Evolutionary conservation across 208 protist genomes (phyloP), one percentile per base, ranked within the genome.

Genomic region (Spongospora subterranea): DNA sequence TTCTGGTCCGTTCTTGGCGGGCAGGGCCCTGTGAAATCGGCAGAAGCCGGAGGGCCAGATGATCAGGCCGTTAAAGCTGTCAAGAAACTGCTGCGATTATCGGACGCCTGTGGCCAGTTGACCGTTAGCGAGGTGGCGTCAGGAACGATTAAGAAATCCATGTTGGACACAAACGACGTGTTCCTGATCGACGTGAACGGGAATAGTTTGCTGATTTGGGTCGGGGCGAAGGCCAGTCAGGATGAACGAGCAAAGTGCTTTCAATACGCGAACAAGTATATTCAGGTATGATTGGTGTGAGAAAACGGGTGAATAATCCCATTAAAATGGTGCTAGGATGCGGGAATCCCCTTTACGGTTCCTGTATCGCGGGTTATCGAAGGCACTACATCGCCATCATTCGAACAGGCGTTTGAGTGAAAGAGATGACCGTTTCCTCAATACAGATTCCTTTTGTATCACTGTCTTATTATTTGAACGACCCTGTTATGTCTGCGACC

Each of bases 181-280:
- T 82, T 82, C 71, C 71, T 82, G 71, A n/a, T 82, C 17, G 71
- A 82, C n/a, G 35, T 82, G 71, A n/a, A 6, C 71, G 71, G 71
- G 35, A 6, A 35, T 43, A 82, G 71, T n/a, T n/a, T 82, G 71
- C 35, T 82, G 17, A 43, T 82, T n/a, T 82, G 40, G 35, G 71
- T 82, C 71, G 71, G 71, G 13, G 6, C n/a, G 71, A 35, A 35
- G 13, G 71, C 71, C 71, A 82, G 35, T n/a, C 71, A 82, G 11
- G 71, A 82, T n/a, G 71, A 43, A 35, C 50, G 50, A 6, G 40
- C 71, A 13, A 82, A 82, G n/a, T 82, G 71, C 71, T 82, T 82
- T n/a, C 71, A 82, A n/a, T 35, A 45, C 71, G 71, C 71, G 35
- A 82, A 82, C 71, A 35, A 82, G n/a, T 82, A 82, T n/a, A 82